Conservation (phyloP, 441 rosid genomes). For the Populus hybrid region DNA sequence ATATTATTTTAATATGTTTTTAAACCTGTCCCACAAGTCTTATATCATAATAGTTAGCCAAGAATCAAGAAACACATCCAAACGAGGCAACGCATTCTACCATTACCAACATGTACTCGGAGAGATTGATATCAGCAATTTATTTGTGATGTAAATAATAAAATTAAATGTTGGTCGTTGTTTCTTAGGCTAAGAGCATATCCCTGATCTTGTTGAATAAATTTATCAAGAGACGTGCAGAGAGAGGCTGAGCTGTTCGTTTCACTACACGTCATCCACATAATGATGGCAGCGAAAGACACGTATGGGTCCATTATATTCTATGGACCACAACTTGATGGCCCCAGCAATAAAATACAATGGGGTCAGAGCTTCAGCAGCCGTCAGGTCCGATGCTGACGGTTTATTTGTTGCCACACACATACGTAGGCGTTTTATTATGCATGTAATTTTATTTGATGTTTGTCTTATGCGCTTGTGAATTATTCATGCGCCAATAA, state of each 20-base stretch:
- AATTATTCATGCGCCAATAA: too few species aligned
- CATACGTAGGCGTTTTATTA: neutral
- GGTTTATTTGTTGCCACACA: neutral
- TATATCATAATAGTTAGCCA: neutral
- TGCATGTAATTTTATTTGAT: neutral
- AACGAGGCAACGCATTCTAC: neutral
- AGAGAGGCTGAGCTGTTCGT: slow-evolving; percentile 4
- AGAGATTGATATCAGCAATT: neutral
- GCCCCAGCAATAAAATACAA: neutral
- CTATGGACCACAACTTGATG: neutral
- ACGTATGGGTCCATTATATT: neutral
- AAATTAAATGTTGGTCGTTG: slow-evolving; percentile 6
- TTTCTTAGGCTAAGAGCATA: slow-evolving; percentile 1
- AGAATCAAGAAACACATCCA: neutral
- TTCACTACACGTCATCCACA: neutral
- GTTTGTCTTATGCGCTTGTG: neutral
- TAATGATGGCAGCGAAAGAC: neutral
- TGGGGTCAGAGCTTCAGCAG: neutral
- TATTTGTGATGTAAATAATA: neutral
- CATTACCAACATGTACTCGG: neutral
- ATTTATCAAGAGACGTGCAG: neutral
- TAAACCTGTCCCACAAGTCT: neutral
- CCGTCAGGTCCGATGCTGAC: slow-evolving; percentile 1
- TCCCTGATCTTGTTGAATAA: neutral
- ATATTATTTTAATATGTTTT: too few species aligned